These are phyloP conservation scores for Globisporangium heterothallicum DNA, from an alignment of 352 stramenopile species.

Conservation along the genomic window DNA sequence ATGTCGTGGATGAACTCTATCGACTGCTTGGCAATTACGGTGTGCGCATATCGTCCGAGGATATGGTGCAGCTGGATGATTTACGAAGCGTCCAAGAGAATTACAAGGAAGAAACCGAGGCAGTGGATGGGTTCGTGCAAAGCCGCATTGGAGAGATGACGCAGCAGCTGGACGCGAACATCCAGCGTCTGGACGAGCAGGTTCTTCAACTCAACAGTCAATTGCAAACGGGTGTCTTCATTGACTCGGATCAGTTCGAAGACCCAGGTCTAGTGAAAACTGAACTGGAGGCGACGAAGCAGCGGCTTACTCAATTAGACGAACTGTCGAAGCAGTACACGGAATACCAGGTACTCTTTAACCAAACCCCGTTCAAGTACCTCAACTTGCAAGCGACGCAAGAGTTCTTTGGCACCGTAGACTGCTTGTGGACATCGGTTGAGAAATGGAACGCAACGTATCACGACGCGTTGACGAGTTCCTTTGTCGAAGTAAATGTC, in stretches of 20 bases:
- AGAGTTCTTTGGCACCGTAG: slow-evolving; percentile 80
- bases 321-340: slow-evolving; percentile 90
- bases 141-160: slow-evolving; percentile 89
- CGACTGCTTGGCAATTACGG: slow-evolving; percentile 87
- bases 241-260: slow-evolving; percentile 85
- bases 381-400: slow-evolving; percentile 84
- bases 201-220: slow-evolving; percentile 79
- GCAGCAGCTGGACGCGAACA: slow-evolving; percentile 89
- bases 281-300: slow-evolving; percentile 77
- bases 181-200: slow-evolving; percentile 90
- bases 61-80: slow-evolving; percentile 92
- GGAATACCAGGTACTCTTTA: slow-evolving; percentile 91
- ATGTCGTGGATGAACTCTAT: slow-evolving; percentile 93
- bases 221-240: slow-evolving; percentile 82
- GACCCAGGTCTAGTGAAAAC: slow-evolving; percentile 73
- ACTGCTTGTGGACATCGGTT: slow-evolving; percentile 81
- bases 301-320: slow-evolving; percentile 80
- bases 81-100: slow-evolving; percentile 79
- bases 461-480: slow-evolving; percentile 64
- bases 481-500: slow-evolving; percentile 86
- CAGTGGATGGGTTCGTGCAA: slow-evolving; percentile 82
- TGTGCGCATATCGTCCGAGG: slow-evolving; percentile 88
- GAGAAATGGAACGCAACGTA: slow-evolving; percentile 87
- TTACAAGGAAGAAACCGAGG: slow-evolving; percentile 87
- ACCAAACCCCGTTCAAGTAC: slow-evolving; percentile 86